Evolutionary conservation across 257 asterid genomes (phyloP).

Genomic region (Salvia rosmarinus): DNA sequence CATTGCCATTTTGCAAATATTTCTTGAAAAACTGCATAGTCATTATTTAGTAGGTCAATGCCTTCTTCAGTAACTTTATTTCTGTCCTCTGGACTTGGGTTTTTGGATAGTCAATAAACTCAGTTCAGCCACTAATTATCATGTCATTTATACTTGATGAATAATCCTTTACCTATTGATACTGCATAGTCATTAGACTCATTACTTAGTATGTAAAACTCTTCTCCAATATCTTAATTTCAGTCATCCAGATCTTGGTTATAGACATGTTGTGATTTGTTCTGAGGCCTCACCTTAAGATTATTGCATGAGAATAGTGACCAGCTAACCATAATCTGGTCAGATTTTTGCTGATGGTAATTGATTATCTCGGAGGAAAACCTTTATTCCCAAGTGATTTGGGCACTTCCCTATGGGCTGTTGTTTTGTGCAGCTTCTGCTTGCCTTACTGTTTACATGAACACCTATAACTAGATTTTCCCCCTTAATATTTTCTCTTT

Average conservation of each 20-base stretch:
- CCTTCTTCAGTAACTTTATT: not conserved
- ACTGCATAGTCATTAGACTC: not conserved
- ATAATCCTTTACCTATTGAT: not conserved
- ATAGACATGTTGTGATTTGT: conserved; percentile 3
- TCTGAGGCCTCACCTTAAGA: conserved; percentile 19
- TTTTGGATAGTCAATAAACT: not conserved
- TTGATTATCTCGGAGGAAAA: conserved; percentile 8
- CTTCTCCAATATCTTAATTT: not conserved
- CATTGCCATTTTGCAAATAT: not conserved
- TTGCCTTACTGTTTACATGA: not conserved
- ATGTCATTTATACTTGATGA: not conserved
- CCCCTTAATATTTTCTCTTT: not conserved
- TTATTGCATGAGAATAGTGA: conserved; percentile 6
- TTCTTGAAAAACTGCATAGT: not conserved
- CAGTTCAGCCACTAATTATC: conserved; percentile 2
- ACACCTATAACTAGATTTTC: not conserved
- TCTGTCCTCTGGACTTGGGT: not conserved
- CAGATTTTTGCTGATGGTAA: not conserved
- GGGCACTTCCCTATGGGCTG: conserved; percentile 22
- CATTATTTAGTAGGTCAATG: not conserved
- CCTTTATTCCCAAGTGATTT: not conserved
- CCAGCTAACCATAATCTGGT: not conserved
- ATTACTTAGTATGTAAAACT: no score
- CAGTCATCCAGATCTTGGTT: not conserved
- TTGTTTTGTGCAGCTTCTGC: conserved; percentile 8